phyloP scores from a whole-genome alignment of 768 basidiomycete species.

The Russula virescens region DNA sequence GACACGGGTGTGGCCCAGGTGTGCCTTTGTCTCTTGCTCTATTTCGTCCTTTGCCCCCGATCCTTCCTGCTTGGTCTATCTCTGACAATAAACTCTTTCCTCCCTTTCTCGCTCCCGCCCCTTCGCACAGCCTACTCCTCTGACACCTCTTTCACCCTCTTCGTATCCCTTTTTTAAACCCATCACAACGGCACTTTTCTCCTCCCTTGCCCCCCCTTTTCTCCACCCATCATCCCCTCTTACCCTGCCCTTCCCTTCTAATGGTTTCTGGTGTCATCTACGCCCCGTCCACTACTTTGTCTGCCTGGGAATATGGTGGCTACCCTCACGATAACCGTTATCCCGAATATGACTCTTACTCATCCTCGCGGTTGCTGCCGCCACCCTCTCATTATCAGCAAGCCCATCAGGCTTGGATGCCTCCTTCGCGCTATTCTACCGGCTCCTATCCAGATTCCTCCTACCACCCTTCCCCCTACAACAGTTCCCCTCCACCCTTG shows the following conservation, averaged over 20 bases:
- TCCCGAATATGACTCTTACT: constrained; percentile 3
- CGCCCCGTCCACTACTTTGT: not conserved
- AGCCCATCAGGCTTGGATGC: constrained; percentile 14
- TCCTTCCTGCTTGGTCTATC: too few species aligned
- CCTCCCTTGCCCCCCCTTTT: constrained; percentile 2
- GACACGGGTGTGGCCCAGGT: too few species aligned
- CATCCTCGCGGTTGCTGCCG: not conserved
- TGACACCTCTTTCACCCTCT: not conserved
- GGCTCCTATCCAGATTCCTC: constrained; percentile 16
- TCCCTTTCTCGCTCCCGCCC: not conserved
- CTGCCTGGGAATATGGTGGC: constrained; percentile 2
- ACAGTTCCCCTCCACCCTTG: constrained; percentile 7
- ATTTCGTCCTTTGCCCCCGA: too few species aligned
- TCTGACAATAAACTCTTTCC: not conserved
- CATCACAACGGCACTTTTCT: not conserved
- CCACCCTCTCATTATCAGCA: constrained; percentile 3
- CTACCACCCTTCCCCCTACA: not conserved
- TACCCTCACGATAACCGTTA: constrained; percentile 5
- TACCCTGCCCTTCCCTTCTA: not conserved
- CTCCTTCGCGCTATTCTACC: constrained; percentile 10
- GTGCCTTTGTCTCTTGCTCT: not conserved
- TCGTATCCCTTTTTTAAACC: not conserved
- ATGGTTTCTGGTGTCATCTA: constrained; percentile 15
- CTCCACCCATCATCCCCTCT: constrained; percentile 9
- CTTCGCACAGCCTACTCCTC: not conserved